Base-by-base conservation (phyloP, 768 basidiomycete genomes). In the Mycena floridula region DNA sequence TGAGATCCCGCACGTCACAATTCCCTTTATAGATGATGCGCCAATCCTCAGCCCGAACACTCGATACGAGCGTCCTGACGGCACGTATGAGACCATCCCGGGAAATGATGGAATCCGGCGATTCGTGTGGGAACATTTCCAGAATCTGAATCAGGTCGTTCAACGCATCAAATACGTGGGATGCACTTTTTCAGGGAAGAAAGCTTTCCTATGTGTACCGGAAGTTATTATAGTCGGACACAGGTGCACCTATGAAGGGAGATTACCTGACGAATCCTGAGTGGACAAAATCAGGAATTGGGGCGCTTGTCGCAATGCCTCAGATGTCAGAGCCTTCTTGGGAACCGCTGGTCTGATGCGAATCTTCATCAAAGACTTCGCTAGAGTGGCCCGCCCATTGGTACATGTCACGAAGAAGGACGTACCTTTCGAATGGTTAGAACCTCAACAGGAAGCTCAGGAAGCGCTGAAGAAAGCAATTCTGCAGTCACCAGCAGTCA, bases 331-430 rank as follows among this genome's bases (percentile, higher is more conserved):
- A 16, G 53, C 53, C 13, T 68, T 68, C 44, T 44, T 68, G 1
- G 64, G 66, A 1, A 61, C 56, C 0, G 42, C 58, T 20, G 61
- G 62, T 0, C 43, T 57, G 4, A 40, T 53, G 8, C 23, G 59
- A 1, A 64, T 64, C 6, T 67, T 65, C 45, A 63, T 68, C 11
- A 40, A 49, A 25, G 47, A 64, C 45, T 68, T 54, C 38, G 46
- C 64, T 0, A 30, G 42, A 0, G 30, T 52, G 18, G 56, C 61
- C 0, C 2, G 50, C 3, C 56, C 55, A 0, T 46, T 68, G 3
- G 40, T 53, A 2, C 43, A 54, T n/a, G 54, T 68, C 11, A 61
- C 56, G 0, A 26, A 54, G 15, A 60, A 62, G 26, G 52, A 58
- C 38, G 37, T 60, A 20, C 40, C 51, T 0, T 65, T 68, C 38